Base-by-base conservation (phyloP, 345 rosid species). In the Sisymbrium irio region DNA sequence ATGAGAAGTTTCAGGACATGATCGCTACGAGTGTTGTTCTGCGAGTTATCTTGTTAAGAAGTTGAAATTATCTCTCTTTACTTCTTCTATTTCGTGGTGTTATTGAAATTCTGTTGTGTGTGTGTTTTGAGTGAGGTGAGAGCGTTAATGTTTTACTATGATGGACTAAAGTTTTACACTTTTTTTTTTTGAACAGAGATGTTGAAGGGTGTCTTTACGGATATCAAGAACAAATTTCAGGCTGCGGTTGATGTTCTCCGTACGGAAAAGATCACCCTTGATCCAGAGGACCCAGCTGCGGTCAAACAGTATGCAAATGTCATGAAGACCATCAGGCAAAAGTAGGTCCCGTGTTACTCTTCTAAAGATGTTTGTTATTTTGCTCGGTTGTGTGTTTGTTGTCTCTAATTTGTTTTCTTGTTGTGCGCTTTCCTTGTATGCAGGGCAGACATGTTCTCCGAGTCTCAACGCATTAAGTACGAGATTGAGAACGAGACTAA, bases 251-350 rank as follows among this genome's bases (percentile, higher is more conserved):
- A 92, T 54, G 62, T 92, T 75, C 82, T 92, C 66, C 82, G 86
- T 15, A 86, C 88, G 87, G 99, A 96, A 80, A 92, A 90, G 79
- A 92, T 96, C 83, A 90, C 90, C 75, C 87, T 96, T 62, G 91
- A 66, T 64, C 98, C 99, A 15, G 88, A 90, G 35, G 93, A 96
- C 80, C 92, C 93, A 19, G 86, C 96, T 71, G 96, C 96, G 3
- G 98, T 96, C 8, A 54, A 87, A 65, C 97, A 89, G 4, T 96
- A 90, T 75, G 92, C 97, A 2, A 90, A 82, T 71, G 91, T 92
- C 40, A 90, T 96, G 98, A 88, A 88, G 88, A 90, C 88, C 25
- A 74, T 86, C 68, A 85, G 98, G 79, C 88, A 92, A 77, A 92
- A 96, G 99, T 96, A 83, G 84, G 81, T 58, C 44, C 39, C 64